phyloP scores from a whole-genome alignment of 768 basidiomycete species.

The Thelephora ganbajun region DNA sequence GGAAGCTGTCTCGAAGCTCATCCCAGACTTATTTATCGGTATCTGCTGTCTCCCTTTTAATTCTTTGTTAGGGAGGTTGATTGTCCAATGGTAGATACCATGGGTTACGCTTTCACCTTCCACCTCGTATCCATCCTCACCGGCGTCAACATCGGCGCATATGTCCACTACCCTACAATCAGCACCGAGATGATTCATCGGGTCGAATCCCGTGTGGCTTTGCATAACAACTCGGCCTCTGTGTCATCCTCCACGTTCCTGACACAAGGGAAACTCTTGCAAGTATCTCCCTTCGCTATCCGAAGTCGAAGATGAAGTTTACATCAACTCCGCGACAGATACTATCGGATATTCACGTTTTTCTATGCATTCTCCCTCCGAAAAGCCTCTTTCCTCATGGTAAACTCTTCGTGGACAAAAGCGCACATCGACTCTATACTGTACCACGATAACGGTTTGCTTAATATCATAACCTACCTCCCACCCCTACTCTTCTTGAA shows the following conservation, averaged over 20 bases:
- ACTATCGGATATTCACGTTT: constrained; percentile 81
- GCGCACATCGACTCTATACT: constrained; percentile 71
- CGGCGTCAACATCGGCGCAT: constrained; percentile 68
- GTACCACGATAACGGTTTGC: constrained; percentile 32
- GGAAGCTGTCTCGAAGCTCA: constrained; percentile 66
- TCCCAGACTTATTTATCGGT: constrained; percentile 92
- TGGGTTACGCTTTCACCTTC: constrained; percentile 96
- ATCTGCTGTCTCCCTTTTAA: constrained; percentile 9
- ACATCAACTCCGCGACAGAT: too few relatives aligned
- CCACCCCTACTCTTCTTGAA: constrained; percentile 22
- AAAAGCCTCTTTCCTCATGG: constrained; percentile 70
- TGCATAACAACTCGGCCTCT: constrained; percentile 46
- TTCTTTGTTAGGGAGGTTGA: background rate
- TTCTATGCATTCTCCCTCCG: constrained; percentile 68
- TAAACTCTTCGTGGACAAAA: constrained; percentile 93
- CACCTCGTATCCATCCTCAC: constrained; percentile 56
- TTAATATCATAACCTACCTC: constrained; percentile 30
- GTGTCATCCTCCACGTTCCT: constrained; percentile 43
- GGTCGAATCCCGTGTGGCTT: constrained; percentile 41
- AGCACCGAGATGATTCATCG: constrained; percentile 87
- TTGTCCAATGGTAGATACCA: constrained; percentile 51
- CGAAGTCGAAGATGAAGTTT: background rate
- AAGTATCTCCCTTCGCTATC: constrained; percentile 10
- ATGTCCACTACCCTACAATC: constrained; percentile 95
- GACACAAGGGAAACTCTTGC: constrained; percentile 54